Base-by-base conservation (phyloP, 208 protist species). In the Trypanosoma melophagium region DNA sequence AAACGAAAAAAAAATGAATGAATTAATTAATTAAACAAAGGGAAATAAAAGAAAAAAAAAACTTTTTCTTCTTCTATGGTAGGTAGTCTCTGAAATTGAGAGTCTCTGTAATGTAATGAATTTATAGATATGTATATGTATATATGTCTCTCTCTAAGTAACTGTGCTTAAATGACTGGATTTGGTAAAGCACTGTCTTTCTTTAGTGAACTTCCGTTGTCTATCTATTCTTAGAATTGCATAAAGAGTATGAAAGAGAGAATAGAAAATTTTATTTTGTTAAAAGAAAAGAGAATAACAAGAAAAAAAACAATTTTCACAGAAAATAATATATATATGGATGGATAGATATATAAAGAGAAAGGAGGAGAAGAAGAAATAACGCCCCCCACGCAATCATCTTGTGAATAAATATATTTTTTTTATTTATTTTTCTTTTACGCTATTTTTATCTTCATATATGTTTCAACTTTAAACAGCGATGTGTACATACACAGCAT, bases 11-110 rank as follows among this genome's bases (percentile, higher is more conserved):
- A 47, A 47, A 47, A 47, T 14, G 12, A 44, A 44, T 44, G 7
- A 14, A 44, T 14, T 14, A 17, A 47, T n/a, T 2, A 47, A 47
- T n/a, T 14, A 17, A n/a, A 47, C 3, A 47, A 47, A 47, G 10
- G 10, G 2, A n/a, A 14, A 47, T n/a, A 47, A 17, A 47, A 14
- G 8, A 47, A 10, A 47, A 47, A 17, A n/a, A 10, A 47, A 47
- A 47, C 2, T 10, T 47, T 47, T 47, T 14, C 42, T 47, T 47
- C 38, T 77, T 69, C 47, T 74, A 28, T 76, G 19, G 7, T 69
- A n/a, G 19, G 7, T 69, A n/a, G 1, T 66, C 24, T 44, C 55
- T 67, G 47, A 66, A 35, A 16, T 58, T 41, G 42, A 13, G 28
- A 35, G 28, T 35, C 28, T 35, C 28, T 35, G 28, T 35, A 35